Evolutionary conservation across 2,329 filamentous ascomycete species (phyloP).

Genomic region (Emydomyces testavorans): DNA sequence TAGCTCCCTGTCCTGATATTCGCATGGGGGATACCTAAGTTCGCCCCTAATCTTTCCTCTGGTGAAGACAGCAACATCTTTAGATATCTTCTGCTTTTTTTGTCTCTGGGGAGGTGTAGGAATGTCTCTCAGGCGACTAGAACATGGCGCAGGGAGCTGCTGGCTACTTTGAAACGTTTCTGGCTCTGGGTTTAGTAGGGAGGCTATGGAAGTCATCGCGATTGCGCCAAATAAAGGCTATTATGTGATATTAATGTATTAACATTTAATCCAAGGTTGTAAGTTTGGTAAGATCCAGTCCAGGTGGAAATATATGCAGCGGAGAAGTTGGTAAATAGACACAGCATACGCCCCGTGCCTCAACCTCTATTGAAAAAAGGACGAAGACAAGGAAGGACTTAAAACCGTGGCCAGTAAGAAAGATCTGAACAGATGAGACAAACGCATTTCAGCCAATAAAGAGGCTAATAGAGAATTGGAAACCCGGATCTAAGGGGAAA

Average conservation of each 20-base stretch:
- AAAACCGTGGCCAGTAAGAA: slow-evolving; percentile 9
- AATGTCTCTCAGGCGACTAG: slow-evolving; percentile 32
- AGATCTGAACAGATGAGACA: slow-evolving; percentile 7
- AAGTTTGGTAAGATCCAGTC: slow-evolving; percentile 4
- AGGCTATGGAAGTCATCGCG: slow-evolving; percentile 53
- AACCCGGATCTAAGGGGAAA: slow-evolving; percentile 12
- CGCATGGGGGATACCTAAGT: slow-evolving; percentile 63
- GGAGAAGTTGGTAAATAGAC: background rate
- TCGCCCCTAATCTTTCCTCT: slow-evolving; percentile 53
- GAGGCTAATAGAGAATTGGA: slow-evolving; percentile 12
- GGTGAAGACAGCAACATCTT: slow-evolving; percentile 52
- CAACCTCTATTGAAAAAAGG: slow-evolving; percentile 4
- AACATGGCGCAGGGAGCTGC: slow-evolving; percentile 29
- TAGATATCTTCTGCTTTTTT: slow-evolving; percentile 48
- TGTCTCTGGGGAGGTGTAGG: slow-evolving; percentile 19
- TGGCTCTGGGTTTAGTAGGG: slow-evolving; percentile 53
- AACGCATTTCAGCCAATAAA: slow-evolving; percentile 15
- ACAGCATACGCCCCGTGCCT: background rate
- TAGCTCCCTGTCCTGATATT: slow-evolving; percentile 50
- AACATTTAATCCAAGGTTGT: background rate
- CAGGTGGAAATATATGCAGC: background rate
- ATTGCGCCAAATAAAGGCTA: background rate
- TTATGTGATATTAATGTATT: background rate
- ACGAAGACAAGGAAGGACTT: slow-evolving; percentile 12
- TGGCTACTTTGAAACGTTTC: slow-evolving; percentile 26